phyloP scores from a whole-genome alignment of 768 basidiomycete species.

The Macrolepiota albuminosa region DNA sequence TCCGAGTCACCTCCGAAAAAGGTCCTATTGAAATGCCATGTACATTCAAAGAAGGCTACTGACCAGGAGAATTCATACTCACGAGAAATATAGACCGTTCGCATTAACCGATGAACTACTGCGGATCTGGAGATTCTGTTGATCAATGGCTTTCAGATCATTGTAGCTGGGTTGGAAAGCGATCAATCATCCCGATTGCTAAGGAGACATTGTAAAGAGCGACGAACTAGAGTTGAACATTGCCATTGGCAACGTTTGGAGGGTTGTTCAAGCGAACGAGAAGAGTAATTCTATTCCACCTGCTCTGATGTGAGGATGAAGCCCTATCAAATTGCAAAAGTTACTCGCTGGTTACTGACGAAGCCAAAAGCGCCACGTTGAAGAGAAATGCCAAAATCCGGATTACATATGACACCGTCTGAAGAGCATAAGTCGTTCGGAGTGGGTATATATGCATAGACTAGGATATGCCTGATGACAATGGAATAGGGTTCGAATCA shows the following conservation, averaged over 20 bases:
- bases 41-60: constrained; percentile 2
- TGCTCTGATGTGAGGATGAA: constrained; percentile 17
- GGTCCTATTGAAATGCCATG: constrained; percentile 40
- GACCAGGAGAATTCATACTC: neutral
- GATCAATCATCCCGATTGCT: neutral
- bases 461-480: constrained; percentile 28
- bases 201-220: neutral
- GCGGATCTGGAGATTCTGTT: constrained; percentile 63
- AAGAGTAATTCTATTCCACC: constrained; percentile 71
- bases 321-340: constrained; percentile 1
- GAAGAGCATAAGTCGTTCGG: constrained; percentile 56
- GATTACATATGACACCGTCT: constrained; percentile 56
- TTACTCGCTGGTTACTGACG: constrained; percentile 53
- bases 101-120: constrained; percentile 43
- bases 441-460: constrained; percentile 76
- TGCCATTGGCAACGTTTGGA: constrained; percentile 64
- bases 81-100: constrained; percentile 80
- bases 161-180: constrained; percentile 52
- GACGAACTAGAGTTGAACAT: constrained; percentile 64
- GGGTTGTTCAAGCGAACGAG: constrained; percentile 77
- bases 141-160: constrained; percentile 54
- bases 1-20: constrained; percentile 67
- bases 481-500: neutral
- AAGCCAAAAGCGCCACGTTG: constrained; percentile 64
- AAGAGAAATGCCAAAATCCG: constrained; percentile 75